Evolutionary conservation across 129 eudicot species (phyloP), one percentile per base, ranked within the genome.

Genomic region (Lactuca saligna): DNA sequence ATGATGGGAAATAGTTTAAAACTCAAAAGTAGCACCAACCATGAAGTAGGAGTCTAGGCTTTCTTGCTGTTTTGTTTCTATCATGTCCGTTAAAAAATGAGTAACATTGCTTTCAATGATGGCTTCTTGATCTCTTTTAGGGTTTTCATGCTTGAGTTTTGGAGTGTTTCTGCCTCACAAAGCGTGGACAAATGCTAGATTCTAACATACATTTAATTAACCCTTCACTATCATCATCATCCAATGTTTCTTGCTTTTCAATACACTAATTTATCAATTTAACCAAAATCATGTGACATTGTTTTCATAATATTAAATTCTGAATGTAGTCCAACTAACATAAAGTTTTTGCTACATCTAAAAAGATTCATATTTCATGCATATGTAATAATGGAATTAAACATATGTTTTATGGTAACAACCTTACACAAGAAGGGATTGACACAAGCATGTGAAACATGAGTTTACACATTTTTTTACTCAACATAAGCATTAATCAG

Each of bases 81-180:
- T 75, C 74, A 17, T 75, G 79, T 42, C 66, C 64, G 32, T 60
- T 46, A 11, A 35, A 68, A 35, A 75, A 68, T 68, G 12, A 17
- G 69, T 75, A 68, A 75, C 64, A 68, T 68, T 68, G 69, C 68
- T 66, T 75, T 75, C 79, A 48, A 46, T 67, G 35, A 41, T 55
- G 54, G 54, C 14, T 57, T 57, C 34, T 34, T 46, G 25, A 48
- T 67, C 46, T 68, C 31, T 68, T 75, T 68, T 60, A 57, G 31
- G 70, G 44, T 65, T 74, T 56, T 44, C 38, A 44, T 55, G 58
- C 70, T 61, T 68, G 80, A 69, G 80, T 55, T 51, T 50, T 51
- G 65, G 69, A 61, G 49, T 51, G 69, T 61, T 76, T 76, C 57
- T 76, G 80, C 80, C 65, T 69, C 80, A 69, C 63, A 76, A 76